Base-by-base conservation (phyloP, 1,284 basidiomycete species). In the Garcileccinum viscosum region DNA sequence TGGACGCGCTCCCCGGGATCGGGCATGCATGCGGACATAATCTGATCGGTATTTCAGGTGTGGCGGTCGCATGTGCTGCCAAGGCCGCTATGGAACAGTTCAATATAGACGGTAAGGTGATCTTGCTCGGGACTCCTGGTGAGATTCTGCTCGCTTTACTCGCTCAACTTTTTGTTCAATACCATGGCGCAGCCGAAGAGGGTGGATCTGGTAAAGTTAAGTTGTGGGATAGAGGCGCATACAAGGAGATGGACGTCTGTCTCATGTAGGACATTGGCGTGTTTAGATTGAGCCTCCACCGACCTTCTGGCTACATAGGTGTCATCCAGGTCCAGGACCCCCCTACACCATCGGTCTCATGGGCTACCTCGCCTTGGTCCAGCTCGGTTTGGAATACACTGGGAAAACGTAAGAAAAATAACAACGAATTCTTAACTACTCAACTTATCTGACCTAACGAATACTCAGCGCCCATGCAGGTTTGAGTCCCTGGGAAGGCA, bases 1-100 rank as follows among this genome's bases (percentile, higher is more conserved):
- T 89, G 88, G 88, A 89, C 63, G 89, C 90, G 1, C 80, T 92
- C 24, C 86, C 86, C 47, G 89, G 87, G 1, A 84, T 92, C 33
- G 91, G 91, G 0, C 93, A 94, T 74, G 93, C 91, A 4, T 94
- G 93, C 72, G 93, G 92, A 6, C 93, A 95, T 78, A 94, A 93
- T 75, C 82, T 95, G 63, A 95, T 95, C 69, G 92, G 91, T 6
- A 92, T 94, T 60, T 78, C 84, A 66, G 93, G 93, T 19, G 87
- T 94, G 8, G 92, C 88, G 2, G 87, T 92, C 24, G 87, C 92
- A 1, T 82, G 91, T 62, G 89, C 87, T 1, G 22, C 83, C 90
- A 40, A 89, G 71, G 84, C 84, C 11, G 88, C 87, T 1, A 47
- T 94, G 71, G 80, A 88, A 72, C 82, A 87, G 66, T 85, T 90